Evolutionary conservation across 2,329 filamentous ascomycete genomes (phyloP).

Genomic region (Neospermospora avenae): DNA sequence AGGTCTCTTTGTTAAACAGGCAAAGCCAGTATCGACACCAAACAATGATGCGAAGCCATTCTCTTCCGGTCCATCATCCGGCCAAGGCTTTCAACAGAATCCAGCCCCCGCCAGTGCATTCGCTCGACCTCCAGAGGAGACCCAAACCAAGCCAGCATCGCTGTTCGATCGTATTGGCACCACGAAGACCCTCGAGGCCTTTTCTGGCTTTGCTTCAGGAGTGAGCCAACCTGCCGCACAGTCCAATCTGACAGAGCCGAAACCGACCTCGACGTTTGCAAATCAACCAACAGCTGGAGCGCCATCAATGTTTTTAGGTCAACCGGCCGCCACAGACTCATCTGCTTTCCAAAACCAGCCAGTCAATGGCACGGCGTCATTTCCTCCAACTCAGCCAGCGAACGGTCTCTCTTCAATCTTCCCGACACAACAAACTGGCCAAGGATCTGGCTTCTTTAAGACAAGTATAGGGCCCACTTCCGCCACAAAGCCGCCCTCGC

Average conservation of each 20-base stretch:
- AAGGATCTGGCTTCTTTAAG: neutral
- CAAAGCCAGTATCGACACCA: neutral
- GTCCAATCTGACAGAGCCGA: neutral
- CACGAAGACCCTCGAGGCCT: slow-evolving; percentile 9
- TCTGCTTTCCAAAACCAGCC: slow-evolving; percentile 8
- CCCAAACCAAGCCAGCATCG: slow-evolving; percentile 9
- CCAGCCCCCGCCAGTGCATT: neutral
- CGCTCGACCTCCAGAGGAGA: neutral
- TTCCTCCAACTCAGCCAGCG: neutral
- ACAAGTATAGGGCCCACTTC: neutral
- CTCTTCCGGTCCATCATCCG: neutral
- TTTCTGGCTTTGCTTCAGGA: neutral
- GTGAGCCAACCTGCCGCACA: neutral
- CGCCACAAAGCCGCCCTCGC: neutral
- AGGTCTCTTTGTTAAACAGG: slow-evolving; percentile 28
- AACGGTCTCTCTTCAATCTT: neutral
- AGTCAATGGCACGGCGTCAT: neutral
- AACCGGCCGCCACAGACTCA: neutral
- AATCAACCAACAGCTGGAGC: neutral
- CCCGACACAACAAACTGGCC: neutral
- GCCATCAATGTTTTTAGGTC: slow-evolving; percentile 8
- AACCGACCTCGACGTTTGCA: neutral
- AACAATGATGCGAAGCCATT: neutral
- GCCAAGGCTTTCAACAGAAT: neutral
- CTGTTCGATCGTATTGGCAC: slow-evolving; percentile 18